Evolutionary conservation across 2,329 filamentous ascomycete species (phyloP).

Genomic region (Rhinocladiella similis): DNA sequence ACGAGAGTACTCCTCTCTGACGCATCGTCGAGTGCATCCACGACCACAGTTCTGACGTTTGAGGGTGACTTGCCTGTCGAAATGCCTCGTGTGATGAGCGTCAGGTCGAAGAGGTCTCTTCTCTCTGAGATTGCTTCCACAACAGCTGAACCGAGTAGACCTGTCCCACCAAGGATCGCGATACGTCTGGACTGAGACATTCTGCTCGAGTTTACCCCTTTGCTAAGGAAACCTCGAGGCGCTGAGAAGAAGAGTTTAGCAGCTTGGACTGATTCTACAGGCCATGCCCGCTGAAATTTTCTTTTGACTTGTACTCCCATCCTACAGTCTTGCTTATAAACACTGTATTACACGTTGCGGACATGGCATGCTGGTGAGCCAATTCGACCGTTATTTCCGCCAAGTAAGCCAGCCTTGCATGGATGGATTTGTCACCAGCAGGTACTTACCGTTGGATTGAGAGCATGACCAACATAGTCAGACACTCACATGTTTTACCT

Average conservation of each 20-base stretch:
- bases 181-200: neutral
- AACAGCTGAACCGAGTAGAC: neutral
- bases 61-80: neutral
- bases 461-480: too few species aligned
- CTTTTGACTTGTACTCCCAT: too few species aligned
- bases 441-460: too few species aligned
- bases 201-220: neutral
- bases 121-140: neutral
- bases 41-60: neutral
- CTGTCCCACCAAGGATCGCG: neutral
- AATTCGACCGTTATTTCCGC: neutral
- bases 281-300: too few species aligned
- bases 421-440: neutral
- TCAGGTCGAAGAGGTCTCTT: neutral
- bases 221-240: neutral
- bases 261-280: too few species aligned
- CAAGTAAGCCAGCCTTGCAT: conserved; percentile 2
- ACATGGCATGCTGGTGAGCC: neutral
- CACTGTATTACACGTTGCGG: too few species aligned
- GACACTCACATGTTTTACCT: too few species aligned
- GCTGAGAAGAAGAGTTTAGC: neutral
- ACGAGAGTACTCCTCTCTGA: neutral
- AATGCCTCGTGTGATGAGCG: neutral
- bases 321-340: too few species aligned
- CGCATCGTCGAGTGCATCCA: neutral